Conservation (phyloP, 371 early-diverging fungal species). For the Syncephalis plumigaleata region DNA sequence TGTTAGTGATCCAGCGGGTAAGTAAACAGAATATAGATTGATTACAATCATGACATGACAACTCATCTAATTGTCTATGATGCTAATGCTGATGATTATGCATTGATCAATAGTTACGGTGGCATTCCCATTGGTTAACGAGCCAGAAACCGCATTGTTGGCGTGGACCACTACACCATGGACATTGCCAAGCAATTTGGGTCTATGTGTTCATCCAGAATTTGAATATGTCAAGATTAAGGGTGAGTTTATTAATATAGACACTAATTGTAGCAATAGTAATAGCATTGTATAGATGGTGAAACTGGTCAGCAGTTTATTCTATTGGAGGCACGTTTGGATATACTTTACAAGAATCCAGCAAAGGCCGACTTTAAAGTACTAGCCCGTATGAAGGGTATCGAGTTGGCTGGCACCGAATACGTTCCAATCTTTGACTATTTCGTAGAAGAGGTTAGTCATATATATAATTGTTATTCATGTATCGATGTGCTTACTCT, state of each 20-base stretch:
- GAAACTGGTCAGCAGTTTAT: slow-evolving; percentile 71
- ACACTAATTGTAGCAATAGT: no score
- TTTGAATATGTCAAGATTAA: slow-evolving; percentile 93
- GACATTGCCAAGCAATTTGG: slow-evolving; percentile 98
- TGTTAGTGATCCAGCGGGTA: slow-evolving; percentile 83
- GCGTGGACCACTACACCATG: slow-evolving; percentile 99
- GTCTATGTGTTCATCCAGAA: slow-evolving; percentile 83
- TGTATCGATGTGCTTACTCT: no score
- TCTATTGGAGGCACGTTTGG: slow-evolving; percentile 70
- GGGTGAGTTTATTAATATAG: slow-evolving; percentile 21
- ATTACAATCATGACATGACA: no score
- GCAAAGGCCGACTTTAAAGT: slow-evolving; percentile 89
- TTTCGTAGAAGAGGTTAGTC: slow-evolving; percentile 26
- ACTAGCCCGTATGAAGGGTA: slow-evolving; percentile 65
- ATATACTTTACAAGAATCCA: slow-evolving; percentile 80
- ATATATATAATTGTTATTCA: no score
- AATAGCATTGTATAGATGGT: slow-evolving; percentile 12
- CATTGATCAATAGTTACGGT: slow-evolving; percentile 43
- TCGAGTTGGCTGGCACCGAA: slow-evolving; percentile 73
- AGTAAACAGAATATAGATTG: no score
- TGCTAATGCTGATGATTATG: no score
- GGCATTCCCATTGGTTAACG: slow-evolving; percentile 82
- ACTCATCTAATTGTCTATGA: no score
- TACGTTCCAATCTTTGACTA: slow-evolving; percentile 90
- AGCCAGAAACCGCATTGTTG: slow-evolving; percentile 64